Conservation (phyloP, 2,329 filamentous ascomycete species). For the Eutypella sp. region DNA sequence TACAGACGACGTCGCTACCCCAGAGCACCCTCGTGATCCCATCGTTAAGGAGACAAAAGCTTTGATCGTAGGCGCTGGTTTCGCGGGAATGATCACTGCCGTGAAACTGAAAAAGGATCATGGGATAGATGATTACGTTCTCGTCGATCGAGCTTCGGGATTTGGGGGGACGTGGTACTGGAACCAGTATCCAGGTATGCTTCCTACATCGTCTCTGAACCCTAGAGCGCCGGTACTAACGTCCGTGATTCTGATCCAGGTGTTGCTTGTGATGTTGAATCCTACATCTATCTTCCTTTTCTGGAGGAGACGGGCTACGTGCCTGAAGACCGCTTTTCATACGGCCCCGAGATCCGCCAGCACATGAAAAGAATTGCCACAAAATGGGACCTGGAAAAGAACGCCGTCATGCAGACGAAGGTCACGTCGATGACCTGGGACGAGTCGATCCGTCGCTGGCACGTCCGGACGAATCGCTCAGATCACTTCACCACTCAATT, state of each 20-base stretch:
- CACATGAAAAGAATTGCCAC: conserved; percentile 34
- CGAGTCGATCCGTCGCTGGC: conserved; percentile 13
- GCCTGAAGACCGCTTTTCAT: conserved; percentile 38
- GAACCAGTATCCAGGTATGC: conserved; percentile 44
- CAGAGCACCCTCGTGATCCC: background rate
- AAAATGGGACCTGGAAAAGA: conserved; percentile 30
- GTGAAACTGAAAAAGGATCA: conserved; percentile 33
- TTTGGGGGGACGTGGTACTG: conserved; percentile 46
- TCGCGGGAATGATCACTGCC: conserved; percentile 37
- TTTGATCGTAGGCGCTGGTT: conserved; percentile 39
- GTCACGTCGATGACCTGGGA: conserved; percentile 33
- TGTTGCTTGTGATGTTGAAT: conserved; percentile 41
- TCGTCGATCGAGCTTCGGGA: conserved; percentile 40
- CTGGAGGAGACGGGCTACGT: conserved; percentile 44
- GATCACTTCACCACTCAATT: background rate
- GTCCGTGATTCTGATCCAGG: no score
- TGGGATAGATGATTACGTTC: conserved; percentile 28
- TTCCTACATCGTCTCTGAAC: no score
- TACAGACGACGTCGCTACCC: background rate
- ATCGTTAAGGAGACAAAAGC: conserved; percentile 4
- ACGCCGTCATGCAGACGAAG: conserved; percentile 34
- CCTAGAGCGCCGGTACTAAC: no score
- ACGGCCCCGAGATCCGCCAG: conserved; percentile 33
- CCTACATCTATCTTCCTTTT: conserved; percentile 41
- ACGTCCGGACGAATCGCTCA: background rate